Evolutionary conservation across 805 yeast species (phyloP), one percentile per base, ranked within the genome.

Genomic region (Kuraishia piskuri): DNA sequence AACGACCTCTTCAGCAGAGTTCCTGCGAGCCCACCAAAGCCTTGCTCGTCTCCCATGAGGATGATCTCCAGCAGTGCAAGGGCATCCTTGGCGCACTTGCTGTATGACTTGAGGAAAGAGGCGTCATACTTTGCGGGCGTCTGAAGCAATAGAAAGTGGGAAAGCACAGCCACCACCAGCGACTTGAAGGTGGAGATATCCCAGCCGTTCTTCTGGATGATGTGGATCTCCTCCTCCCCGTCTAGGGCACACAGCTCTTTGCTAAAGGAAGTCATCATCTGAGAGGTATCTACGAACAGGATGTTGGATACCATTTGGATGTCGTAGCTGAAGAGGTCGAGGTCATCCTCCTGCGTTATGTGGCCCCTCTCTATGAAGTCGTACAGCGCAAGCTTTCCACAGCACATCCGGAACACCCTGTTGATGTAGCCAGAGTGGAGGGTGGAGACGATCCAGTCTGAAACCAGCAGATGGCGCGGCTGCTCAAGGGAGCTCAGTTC

Each of bases 181-280:
- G 81, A 77, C 57, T 84, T 84, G 63, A 84, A 86, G 1, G 86
- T 82, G 0, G 88, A 79, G 4, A 69, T 73, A 63, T 72, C 72
- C 82, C 83, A 77, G 7, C 69, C 63, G 53, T 77, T 73, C 0
- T 69, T 54, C 22, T 63, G 74, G 56, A 74, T 70, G 50, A 71
- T 69, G 55, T 70, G 73, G 59, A 73, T 66, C 61, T 69, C 78
- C 17, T 56, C 63, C 20, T 71, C 70, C 53, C 71, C 74, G 56
- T 75, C 83, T 53, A 83, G 72, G 0, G 80, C 82, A 9, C 84
- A 82, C 50, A 84, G 64, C 56, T 87, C 91, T 24, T 77, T 69
- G 23, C 74, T 76, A 59, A 87, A 76, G 7, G 77, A 65, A 7
- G 78, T 79, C 40, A 75, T 62, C 26, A 84, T 63, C 3, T 56